Evolutionary conservation across 768 basidiomycete genomes (phyloP), one percentile per base, ranked within the genome.

Genomic region (Mycena galopus): DNA sequence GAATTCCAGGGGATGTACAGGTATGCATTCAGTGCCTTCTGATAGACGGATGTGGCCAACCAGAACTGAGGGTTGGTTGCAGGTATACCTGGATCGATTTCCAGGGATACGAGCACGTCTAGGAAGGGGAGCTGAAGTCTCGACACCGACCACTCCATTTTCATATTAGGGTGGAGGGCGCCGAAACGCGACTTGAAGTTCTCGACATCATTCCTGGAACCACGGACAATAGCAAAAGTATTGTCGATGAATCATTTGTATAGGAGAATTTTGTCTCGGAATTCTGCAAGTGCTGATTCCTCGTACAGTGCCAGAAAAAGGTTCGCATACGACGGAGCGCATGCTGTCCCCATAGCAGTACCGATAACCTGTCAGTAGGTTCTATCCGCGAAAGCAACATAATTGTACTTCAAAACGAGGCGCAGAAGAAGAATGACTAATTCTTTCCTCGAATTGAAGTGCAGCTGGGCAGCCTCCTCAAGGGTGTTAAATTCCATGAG

Each of bases 321-420:
- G 59, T 75, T 75, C 19, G 70, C 73, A 55, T 75, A 75, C 25
- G 65, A 64, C 14, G 73, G 73, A 17, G 73, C 73, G 35, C 47
- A 63, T 4, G 73, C 32, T 4, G 73, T 75, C 2, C 73, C 73
- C 73, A 75, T 75, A 11, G 73, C 69, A 2, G 73, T 74, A 32
- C 73, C 73, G 11, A 74, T 50, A 27, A 74, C 59, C 32, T 74
- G 69, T 17, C 39, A 64, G 53, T 47, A 74, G 3, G 68, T 70
- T 53, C 25, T 65, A 19, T 56, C 58, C n/a, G 16, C 57, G 44
- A 74, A 74, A n/a, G 14, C 23, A 32, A 74, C 73, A 53, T 65
- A 70, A 55, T 74, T 74, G n/a, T n/a, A n/a, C n/a, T n/a, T n/a
- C n/a, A n/a, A n/a, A n/a, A n/a, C n/a, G n/a, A n/a, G n/a, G n/a